Conservation (phyloP, 1,139 yeast species). For the Meyerozyma smithsonii region DNA sequence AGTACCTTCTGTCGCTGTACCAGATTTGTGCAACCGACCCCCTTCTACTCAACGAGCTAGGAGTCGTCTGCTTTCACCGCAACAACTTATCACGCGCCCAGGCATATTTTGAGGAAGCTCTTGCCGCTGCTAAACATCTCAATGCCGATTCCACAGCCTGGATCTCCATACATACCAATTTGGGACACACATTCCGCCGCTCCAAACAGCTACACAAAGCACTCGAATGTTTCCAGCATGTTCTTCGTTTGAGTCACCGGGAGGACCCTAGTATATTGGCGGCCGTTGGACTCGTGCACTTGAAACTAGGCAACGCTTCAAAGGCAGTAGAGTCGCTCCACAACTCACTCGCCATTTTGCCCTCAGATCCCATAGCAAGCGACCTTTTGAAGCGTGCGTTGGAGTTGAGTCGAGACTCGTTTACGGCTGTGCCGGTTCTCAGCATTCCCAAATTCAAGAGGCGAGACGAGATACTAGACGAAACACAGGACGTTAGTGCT, state of each 20-base stretch:
- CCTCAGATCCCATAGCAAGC: slow-evolving; percentile 79
- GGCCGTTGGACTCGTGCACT: slow-evolving; percentile 77
- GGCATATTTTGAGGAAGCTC: slow-evolving; percentile 64
- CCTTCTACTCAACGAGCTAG: slow-evolving; percentile 80
- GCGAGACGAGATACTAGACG: slow-evolving; percentile 17
- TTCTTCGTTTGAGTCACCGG: slow-evolving; percentile 60
- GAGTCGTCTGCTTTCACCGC: slow-evolving; percentile 82
- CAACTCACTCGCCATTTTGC: slow-evolving; percentile 72
- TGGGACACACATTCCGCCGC: slow-evolving; percentile 87
- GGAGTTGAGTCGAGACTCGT: slow-evolving; percentile 51
- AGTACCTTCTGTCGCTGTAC: slow-evolving; percentile 72
- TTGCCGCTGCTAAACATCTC: slow-evolving; percentile 61
- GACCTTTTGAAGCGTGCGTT: slow-evolving; percentile 80
- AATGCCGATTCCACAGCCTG: slow-evolving; percentile 82
- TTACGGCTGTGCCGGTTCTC: slow-evolving; percentile 19
- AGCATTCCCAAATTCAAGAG: slow-evolving; percentile 16
- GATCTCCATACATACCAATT: slow-evolving; percentile 80
- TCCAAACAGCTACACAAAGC: slow-evolving; percentile 62
- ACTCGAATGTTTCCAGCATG: slow-evolving; percentile 70
- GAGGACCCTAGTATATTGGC: slow-evolving; percentile 72
- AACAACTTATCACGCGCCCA: slow-evolving; percentile 68
- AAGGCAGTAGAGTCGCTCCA: slow-evolving; percentile 77
- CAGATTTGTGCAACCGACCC: slow-evolving; percentile 85
- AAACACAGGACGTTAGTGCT: slow-evolving; percentile 22
- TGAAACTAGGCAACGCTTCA: slow-evolving; percentile 60